phyloP scores from a whole-genome alignment of 495 filamentous ascomycete species.

The Chaetomium cochliodes region DNA sequence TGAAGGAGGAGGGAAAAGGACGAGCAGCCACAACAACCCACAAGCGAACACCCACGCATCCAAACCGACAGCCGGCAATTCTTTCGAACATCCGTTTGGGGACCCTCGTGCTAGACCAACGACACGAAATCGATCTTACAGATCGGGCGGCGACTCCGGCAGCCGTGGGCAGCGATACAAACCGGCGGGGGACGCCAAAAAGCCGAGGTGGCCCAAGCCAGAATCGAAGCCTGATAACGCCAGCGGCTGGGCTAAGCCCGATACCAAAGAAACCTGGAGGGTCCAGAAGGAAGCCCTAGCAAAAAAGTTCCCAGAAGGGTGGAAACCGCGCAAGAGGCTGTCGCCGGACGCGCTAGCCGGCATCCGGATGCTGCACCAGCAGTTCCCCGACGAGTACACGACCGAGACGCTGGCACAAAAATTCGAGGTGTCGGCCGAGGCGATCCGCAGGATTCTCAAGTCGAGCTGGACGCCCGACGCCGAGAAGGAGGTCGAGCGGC shows the following conservation, averaged over 20 bases:
- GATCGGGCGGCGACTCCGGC: background rate
- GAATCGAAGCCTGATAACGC: background rate
- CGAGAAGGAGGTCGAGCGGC: constrained; percentile 59
- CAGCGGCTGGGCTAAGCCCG: background rate
- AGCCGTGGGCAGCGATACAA: background rate
- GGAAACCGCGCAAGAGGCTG: constrained; percentile 78
- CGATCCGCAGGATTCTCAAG: constrained; percentile 79
- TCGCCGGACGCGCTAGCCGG: constrained; percentile 88
- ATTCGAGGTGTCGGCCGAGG: constrained; percentile 83
- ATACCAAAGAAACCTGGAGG: constrained; percentile 27
- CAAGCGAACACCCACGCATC: background rate
- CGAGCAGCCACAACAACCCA: constrained; percentile 1
- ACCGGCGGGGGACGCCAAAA: background rate
- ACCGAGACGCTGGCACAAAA: constrained; percentile 70
- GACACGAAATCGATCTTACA: too few species aligned
- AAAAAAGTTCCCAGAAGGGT: constrained; percentile 68
- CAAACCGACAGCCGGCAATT: background rate
- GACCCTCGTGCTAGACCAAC: background rate
- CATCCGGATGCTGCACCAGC: constrained; percentile 72
- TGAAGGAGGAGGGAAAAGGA: background rate
- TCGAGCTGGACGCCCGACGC: constrained; percentile 74
- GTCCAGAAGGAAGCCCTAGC: constrained; percentile 34
- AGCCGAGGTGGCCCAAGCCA: constrained; percentile 13
- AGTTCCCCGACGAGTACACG: constrained; percentile 72
- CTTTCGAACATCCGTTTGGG: background rate